A percentile compares a stretch with the other conserved stretches of the same genome.
Conservation (phyloP, 441 rosid genomes). For the Euphorbia schlechtendalii region DNA sequence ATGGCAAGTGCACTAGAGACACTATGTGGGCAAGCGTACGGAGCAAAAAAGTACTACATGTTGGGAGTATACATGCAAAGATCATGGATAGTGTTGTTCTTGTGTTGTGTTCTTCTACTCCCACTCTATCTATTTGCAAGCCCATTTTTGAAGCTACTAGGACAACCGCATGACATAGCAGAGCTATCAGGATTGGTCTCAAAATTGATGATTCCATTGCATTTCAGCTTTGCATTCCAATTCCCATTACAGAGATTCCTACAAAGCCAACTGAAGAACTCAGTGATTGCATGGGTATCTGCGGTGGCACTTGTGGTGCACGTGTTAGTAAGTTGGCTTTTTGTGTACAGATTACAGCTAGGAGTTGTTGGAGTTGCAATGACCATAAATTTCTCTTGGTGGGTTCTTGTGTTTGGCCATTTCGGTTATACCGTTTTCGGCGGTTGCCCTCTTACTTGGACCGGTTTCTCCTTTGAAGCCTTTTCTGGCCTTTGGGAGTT, state of each 20-base stretch:
- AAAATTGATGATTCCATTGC: constrained; percentile 53
- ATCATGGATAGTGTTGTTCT: constrained; percentile 64
- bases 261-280: constrained; percentile 63
- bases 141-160: constrained; percentile 54
- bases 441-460: constrained; percentile 82
- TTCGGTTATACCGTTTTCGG: constrained; percentile 45
- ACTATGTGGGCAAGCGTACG: constrained; percentile 76
- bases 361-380: constrained; percentile 52
- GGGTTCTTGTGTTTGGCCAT: constrained; percentile 50
- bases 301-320: constrained; percentile 46
- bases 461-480: constrained; percentile 75
- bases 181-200: constrained; percentile 50
- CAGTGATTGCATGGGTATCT: constrained; percentile 46
- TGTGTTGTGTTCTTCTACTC: constrained; percentile 53
- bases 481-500: constrained; percentile 83
- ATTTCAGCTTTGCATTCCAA: constrained; percentile 65
- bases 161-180: constrained; percentile 61
- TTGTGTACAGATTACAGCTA: constrained; percentile 40
- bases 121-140: constrained; percentile 57
- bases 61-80: constrained; percentile 83
- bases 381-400: constrained; percentile 61
- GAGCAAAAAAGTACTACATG: constrained; percentile 73
- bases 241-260: constrained; percentile 70
- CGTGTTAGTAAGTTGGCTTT: constrained; percentile 50
- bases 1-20: constrained; percentile 96